Conservation (phyloP, 345 rosid species). For the Hypericum perforatum region DNA sequence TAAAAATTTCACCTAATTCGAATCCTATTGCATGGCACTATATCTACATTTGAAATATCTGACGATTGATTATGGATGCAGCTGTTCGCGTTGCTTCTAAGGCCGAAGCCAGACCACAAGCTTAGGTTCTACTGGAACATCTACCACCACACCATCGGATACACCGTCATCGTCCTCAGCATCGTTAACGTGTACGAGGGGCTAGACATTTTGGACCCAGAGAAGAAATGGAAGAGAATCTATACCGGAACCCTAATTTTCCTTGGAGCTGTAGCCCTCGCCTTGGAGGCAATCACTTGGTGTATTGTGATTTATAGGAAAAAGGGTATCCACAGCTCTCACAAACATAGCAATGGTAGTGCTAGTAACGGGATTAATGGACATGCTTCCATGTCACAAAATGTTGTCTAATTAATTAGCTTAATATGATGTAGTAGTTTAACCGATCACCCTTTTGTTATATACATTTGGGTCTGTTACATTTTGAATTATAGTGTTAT, state of each 20-base stretch:
- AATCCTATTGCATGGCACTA: no score
- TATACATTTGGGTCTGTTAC: no score
- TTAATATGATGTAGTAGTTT: no score
- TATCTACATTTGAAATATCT: no score
- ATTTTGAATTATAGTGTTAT: no score
- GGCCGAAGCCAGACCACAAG: constrained; percentile 87
- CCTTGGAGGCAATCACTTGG: constrained; percentile 74
- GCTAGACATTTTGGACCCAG: constrained; percentile 46
- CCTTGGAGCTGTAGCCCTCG: constrained; percentile 34
- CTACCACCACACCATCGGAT: constrained; percentile 73
- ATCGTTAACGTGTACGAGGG: constrained; percentile 65
- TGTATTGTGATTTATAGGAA: constrained; percentile 49
- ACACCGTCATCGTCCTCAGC: constrained; percentile 46
- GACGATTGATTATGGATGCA: constrained; percentile 8
- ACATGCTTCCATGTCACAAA: constrained; percentile 6
- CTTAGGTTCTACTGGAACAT: constrained; percentile 77
- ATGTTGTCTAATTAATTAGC: not conserved
- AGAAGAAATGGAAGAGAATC: constrained; percentile 44
- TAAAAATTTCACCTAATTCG: no score
- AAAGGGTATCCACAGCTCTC: constrained; percentile 19
- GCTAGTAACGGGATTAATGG: constrained; percentile 31
- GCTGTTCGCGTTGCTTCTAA: constrained; percentile 65
- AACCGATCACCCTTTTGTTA: no score
- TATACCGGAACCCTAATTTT: constrained; percentile 48
- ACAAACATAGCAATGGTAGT: constrained; percentile 30